Conservation (phyloP, 106 monocot species). For the Triglochin maritima region DNA sequence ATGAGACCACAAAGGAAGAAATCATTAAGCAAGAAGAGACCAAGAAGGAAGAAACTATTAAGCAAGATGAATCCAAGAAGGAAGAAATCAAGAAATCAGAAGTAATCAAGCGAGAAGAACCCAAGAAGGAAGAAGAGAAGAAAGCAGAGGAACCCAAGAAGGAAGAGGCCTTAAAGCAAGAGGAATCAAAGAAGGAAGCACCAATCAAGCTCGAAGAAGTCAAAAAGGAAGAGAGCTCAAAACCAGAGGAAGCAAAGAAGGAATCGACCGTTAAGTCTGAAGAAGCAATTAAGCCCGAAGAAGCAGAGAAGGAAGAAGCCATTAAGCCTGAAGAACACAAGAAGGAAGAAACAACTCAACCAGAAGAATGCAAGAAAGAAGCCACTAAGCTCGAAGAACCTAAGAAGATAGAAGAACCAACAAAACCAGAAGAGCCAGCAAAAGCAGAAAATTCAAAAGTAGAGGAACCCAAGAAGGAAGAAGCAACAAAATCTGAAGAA, state of each 20-base stretch:
- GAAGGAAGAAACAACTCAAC: neutral
- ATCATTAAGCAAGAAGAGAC: slow-evolving; percentile 1
- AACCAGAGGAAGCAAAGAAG: too few species aligned
- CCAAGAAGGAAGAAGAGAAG: neutral
- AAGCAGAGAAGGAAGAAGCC: too few species aligned
- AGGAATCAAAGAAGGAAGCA: too few species aligned
- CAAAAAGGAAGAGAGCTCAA: neutral
- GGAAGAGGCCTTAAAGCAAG: neutral
- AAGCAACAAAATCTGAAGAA: neutral
- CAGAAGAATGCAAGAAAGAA: too few species aligned
- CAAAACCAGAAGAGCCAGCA: too few species aligned
- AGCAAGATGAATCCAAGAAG: neutral
- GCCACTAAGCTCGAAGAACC: too few species aligned
- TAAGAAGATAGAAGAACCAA: neutral
- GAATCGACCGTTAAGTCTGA: too few species aligned
- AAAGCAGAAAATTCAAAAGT: too few species aligned
- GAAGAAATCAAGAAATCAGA: neutral
- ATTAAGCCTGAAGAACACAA: too few species aligned
- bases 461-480: neutral
- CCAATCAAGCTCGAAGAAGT: too few species aligned
- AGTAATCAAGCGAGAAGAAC: slow-evolving; percentile 1
- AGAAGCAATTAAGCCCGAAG: neutral
- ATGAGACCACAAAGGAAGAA: neutral
- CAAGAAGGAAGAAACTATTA: neutral
- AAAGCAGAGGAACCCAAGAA: neutral